Percentiles rank a stretch among this genome's conserved stretches.
phyloP scores from a whole-genome alignment of 441 rosid genomes.

The Manihot esculenta region DNA sequence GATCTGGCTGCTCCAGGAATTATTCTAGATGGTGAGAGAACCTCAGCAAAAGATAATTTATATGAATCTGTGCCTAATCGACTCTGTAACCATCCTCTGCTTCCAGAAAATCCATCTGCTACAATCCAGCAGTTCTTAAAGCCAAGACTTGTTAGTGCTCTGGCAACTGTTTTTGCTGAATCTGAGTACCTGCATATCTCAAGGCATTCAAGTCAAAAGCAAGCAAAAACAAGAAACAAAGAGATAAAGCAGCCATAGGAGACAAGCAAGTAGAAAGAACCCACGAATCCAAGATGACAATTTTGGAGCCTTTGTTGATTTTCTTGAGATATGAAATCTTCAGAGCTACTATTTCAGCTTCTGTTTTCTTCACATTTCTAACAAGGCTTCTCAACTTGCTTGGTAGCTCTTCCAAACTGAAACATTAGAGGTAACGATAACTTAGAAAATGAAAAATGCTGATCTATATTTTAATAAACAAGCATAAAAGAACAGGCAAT shows the following conservation, averaged over 20 bases:
- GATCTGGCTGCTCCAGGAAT: conserved; percentile 60
- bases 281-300: conserved; percentile 83
- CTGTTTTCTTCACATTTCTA: conserved; percentile 63
- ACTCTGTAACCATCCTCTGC: conserved; percentile 89
- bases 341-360: conserved; percentile 85
- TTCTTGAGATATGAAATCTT: conserved; percentile 85
- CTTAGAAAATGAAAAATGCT: background rate
- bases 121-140: conserved; percentile 77
- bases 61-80: conserved; percentile 80
- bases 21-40: conserved; percentile 65
- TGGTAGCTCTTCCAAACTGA: conserved; percentile 78
- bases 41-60: conserved; percentile 57
- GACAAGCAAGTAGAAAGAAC: conserved; percentile 28
- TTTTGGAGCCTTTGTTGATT: conserved; percentile 73
- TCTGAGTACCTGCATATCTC: conserved; percentile 61
- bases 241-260: background rate
- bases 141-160: conserved; percentile 62
- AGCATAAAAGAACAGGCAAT: no score
- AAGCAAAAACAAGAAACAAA: background rate
- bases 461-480: background rate
- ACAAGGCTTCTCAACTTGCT: conserved; percentile 73
- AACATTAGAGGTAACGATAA: conserved; percentile 7
- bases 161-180: conserved; percentile 73
- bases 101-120: conserved; percentile 77
- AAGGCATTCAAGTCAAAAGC: background rate